Base-by-base conservation (phyloP, 192 early-diverging fungal genomes). In the Coemansia sp. region DNA sequence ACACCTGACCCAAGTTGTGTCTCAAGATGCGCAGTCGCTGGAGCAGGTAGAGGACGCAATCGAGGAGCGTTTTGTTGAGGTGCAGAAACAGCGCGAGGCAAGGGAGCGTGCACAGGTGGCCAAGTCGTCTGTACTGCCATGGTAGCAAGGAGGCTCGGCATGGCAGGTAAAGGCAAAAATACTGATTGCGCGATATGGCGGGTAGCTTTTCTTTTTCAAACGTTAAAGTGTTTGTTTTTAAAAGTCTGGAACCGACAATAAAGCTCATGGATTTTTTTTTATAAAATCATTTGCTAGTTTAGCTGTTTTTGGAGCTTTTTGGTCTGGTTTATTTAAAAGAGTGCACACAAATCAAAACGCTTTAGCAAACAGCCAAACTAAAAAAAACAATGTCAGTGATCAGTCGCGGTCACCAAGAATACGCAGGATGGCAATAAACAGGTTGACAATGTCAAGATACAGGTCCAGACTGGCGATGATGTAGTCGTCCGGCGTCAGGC, bases 371-470 rank as follows among this genome's bases (percentile, higher is more conserved):
- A n/a, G n/a, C n/a, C n/a, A n/a, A n/a, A n/a, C n/a, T n/a, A n/a
- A n/a, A n/a, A n/a, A n/a, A n/a, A n/a, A n/a, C n/a, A n/a, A n/a
- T n/a, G n/a, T n/a, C n/a, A n/a, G n/a, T n/a, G n/a, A n/a, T n/a
- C 69, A 80, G 72, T 80, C 72, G 45, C 66, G 72, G 68, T 86
- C 69, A 58, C 67, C 67, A 28, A 90, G 66, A 50, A 90, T 87
- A 63, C 86, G 85, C 62, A 90, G 69, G 30, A 90, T 84, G n/a
- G 77, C 75, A 29, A 93, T 32, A 80, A 93, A 93, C 57, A 93
- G 75, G 63, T 93, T 93, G 68, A 93, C 66, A 29, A 93, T 71
- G 65, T 93, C 91, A 38, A 93, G 76, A 63, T 93, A 93, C 51
- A 93, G 77, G 36, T 79, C 80, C 33, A 89, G 61, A 31, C 87